Base-by-base conservation (phyloP, 2,329 filamentous ascomycete genomes). In the Alternaria conjuncta region DNA sequence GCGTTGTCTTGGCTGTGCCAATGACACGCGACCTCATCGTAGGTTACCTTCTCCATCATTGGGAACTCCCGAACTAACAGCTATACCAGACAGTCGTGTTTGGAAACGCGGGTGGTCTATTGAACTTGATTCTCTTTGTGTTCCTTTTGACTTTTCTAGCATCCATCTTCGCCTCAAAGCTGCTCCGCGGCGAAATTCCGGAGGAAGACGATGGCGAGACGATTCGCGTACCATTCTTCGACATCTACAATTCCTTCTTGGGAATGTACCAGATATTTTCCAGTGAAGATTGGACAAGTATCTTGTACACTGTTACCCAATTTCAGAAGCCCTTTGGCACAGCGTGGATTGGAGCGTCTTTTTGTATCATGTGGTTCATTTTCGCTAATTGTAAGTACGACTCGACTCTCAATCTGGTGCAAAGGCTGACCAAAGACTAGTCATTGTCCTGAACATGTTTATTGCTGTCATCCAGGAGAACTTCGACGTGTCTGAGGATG, bases 381-480 rank as follows among this genome's bases (percentile, higher is more conserved):
- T 86, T 99, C 46, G 87, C 94, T 6, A 97, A 96, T 79, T 95
- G 77, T 80, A 71, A 74, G 77, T 74, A 15, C 8, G 45, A 21
- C 2, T 21, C n/a, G 21, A 20, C 15, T 6, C 18, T 8, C 6
- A 12, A 18, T 30, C 6, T 9, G 6, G 3, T 55, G 10, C 9
- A 36, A 9, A 18, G 20, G 32, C 70, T 76, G 64, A 75, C 32
- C 10, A 12, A 2, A 11, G 3, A 20, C 8, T 46, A 78, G 76
- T 98, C 78, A 97, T 99, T 82, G 88, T 98, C 65, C 83, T 99
- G 83, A 99, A 98, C 77, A 99, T 99, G 96, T 99, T 99, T 85
- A 98, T 99, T 92, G 96, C 96, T 85, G 96, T 99, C 82, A 99
- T 99, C 69, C 96, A 99, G 80, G 96, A 99, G 78, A 99, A 97